These are phyloP conservation scores for Metarhizium sp. DNA, from an alignment of 2,329 filamentous ascomycete species.

Conservation along the genomic window DNA sequence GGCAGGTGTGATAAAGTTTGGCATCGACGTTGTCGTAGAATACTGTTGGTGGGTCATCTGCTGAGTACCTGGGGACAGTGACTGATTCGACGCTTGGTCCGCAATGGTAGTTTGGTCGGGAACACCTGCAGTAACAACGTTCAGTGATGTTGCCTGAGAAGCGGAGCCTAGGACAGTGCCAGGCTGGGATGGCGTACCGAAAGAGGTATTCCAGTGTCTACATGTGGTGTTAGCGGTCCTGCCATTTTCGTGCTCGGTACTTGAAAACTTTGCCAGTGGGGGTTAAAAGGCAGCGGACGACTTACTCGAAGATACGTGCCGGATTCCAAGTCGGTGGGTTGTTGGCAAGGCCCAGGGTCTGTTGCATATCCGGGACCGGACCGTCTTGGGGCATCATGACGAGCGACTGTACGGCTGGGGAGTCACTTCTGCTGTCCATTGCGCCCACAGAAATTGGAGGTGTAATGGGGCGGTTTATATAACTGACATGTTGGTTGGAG, in stretches of 20 bases:
- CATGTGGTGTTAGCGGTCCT: neutral
- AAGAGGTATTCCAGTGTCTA: constrained; percentile 93
- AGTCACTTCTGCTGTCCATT: constrained; percentile 69
- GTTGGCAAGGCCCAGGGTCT: constrained; percentile 52
- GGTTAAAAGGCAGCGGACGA: constrained; percentile 12
- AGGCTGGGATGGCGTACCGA: constrained; percentile 55
- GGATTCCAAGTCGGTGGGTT: constrained; percentile 73
- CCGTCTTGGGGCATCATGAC: constrained; percentile 59
- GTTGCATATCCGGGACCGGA: constrained; percentile 40
- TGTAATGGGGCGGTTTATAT: constrained; percentile 62
- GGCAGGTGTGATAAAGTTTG: constrained; percentile 56
- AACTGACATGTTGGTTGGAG: constrained; percentile 49
- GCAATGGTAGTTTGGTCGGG: constrained; percentile 45
- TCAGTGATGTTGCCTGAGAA: constrained; percentile 35
- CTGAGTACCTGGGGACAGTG: constrained; percentile 35
- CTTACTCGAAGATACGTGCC: constrained; percentile 82
- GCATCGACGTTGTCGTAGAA: constrained; percentile 39
- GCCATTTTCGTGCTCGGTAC: neutral
- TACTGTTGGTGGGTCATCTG: constrained; percentile 42
- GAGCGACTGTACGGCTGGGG: constrained; percentile 61
- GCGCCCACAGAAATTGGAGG: constrained; percentile 68
- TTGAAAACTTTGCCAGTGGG: neutral
- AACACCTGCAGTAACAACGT: constrained; percentile 36
- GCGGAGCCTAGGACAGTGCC: constrained; percentile 19
- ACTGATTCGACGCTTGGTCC: constrained; percentile 37